Evolutionary conservation across 2,329 filamentous ascomycete species (phyloP).

Genomic region (Aspergillus oerlinghausenensis): DNA sequence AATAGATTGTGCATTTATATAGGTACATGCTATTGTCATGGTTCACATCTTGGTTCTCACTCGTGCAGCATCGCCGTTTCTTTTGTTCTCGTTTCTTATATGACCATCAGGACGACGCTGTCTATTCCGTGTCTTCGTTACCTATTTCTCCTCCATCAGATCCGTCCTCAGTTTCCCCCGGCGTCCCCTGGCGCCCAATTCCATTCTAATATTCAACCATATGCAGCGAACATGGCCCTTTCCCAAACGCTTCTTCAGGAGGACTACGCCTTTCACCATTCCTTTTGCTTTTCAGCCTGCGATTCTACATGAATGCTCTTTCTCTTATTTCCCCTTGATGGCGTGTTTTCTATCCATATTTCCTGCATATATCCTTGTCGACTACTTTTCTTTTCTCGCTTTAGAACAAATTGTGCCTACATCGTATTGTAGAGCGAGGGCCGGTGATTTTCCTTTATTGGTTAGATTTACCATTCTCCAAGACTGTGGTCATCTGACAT

Average conservation of each 20-base stretch:
- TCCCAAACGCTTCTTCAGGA: neutral
- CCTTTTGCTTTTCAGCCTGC: neutral
- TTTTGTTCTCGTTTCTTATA: constrained; percentile 3
- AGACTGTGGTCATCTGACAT: too few species aligned
- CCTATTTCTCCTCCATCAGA: neutral
- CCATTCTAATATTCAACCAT: neutral
- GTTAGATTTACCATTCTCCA: too few species aligned
- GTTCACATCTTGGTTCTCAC: constrained; percentile 6
- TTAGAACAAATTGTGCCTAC: neutral
- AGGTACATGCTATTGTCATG: constrained; percentile 19
- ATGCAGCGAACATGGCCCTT: neutral
- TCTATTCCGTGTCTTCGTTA: neutral
- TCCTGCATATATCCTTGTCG: neutral
- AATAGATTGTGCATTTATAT: constrained; percentile 24
- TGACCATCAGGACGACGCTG: neutral
- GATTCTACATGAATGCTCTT: neutral
- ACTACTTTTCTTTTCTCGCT: neutral
- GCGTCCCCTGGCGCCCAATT: neutral
- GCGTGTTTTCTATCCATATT: neutral
- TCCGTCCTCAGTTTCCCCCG: neutral
- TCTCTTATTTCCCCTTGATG: neutral
- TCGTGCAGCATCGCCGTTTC: constrained; percentile 1
- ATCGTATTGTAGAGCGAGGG: too few species aligned
- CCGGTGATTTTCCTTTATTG: too few species aligned
- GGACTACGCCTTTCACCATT: constrained; percentile 1